Conservation (phyloP, 176 grass and related monocot species). For the Rhynchospora tenuis region DNA sequence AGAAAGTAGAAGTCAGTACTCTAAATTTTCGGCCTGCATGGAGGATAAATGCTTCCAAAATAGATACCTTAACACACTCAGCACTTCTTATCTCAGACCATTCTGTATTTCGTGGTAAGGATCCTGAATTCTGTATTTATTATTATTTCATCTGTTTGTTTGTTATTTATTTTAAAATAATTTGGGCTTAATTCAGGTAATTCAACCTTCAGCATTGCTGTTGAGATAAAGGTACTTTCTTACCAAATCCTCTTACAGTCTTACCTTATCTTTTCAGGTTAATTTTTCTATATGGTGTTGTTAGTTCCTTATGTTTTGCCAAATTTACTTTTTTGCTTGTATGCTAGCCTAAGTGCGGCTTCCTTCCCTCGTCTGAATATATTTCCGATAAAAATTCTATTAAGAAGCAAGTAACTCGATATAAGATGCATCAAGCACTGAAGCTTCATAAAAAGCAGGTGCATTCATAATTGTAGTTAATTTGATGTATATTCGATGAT, state of each 20-base stretch:
- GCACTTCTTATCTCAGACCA: slow-evolving; percentile 85
- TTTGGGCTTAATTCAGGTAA: slow-evolving; percentile 46
- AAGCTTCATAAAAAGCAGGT: slow-evolving; percentile 78
- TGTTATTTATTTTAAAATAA: slow-evolving; percentile 8
- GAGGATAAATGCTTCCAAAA: slow-evolving; percentile 63
- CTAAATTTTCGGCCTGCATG: slow-evolving; percentile 46
- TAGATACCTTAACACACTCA: slow-evolving; percentile 44
- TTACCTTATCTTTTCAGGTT: slow-evolving; percentile 1
- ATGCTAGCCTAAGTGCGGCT: slow-evolving; percentile 84
- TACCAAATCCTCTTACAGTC: slow-evolving; percentile 3
- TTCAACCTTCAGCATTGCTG: slow-evolving; percentile 51
- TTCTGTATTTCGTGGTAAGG: slow-evolving; percentile 66
- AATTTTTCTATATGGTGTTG: not conserved
- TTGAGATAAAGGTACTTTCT: slow-evolving; percentile 84
- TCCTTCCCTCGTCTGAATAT: slow-evolving; percentile 87
- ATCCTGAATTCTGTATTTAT: slow-evolving; percentile 10
- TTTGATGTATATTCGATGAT: slow-evolving; percentile 6
- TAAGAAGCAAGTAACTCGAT: slow-evolving; percentile 82
- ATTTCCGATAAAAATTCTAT: slow-evolving; percentile 62
- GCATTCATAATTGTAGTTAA: not conserved
- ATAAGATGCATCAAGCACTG: slow-evolving; percentile 87
- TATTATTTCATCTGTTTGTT: slow-evolving; percentile 8
- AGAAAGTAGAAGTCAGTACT: slow-evolving; percentile 55
- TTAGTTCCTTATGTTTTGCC: slow-evolving; percentile 16
- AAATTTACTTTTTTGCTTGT: slow-evolving; percentile 22